These are phyloP conservation scores for Cytospora mali DNA, from an alignment of 2,329 filamentous ascomycete genomes.

Conservation along the genomic window DNA sequence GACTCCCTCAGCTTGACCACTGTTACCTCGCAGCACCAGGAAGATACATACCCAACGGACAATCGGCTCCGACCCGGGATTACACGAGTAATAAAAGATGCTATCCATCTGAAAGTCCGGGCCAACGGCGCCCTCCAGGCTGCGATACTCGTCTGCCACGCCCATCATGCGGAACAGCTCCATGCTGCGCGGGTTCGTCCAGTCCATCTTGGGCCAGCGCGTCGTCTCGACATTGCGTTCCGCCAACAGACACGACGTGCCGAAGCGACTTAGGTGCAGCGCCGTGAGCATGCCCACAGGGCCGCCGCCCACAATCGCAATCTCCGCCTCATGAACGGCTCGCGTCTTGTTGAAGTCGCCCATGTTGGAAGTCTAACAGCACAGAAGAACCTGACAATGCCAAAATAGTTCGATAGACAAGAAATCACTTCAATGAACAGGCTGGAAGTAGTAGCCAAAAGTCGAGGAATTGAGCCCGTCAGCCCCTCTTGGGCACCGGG, in stretches of 20 bases:
- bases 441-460: too few relatives aligned
- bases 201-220: constrained; percentile 7
- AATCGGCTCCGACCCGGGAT: constrained; percentile 12
- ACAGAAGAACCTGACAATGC: too few relatives aligned
- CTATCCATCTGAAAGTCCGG: constrained; percentile 15
- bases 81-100: constrained; percentile 16
- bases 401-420: too few relatives aligned
- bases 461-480: too few relatives aligned
- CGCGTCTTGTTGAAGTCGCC: not conserved
- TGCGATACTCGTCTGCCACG: not conserved
- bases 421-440: too few relatives aligned
- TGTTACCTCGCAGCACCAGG: not conserved
- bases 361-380: not conserved
- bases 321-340: constrained; percentile 4
- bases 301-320: constrained; percentile 13
- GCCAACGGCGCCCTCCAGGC: constrained; percentile 7
- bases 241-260: constrained; percentile 11
- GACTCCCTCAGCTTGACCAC: not conserved
- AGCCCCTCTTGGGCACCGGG: too few relatives aligned
- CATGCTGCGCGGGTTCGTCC: constrained; percentile 7
- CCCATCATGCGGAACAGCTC: constrained; percentile 7
- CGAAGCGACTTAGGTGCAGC: constrained; percentile 13
- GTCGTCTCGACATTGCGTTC: constrained; percentile 14
- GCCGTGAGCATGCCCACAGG: constrained; percentile 16
- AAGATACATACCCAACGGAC: constrained; percentile 8